Percentiles rank a stretch among this genome's conserved stretches.
Conservation (phyloP, 2,329 filamentous ascomycete species). For the Didymella sp. region DNA sequence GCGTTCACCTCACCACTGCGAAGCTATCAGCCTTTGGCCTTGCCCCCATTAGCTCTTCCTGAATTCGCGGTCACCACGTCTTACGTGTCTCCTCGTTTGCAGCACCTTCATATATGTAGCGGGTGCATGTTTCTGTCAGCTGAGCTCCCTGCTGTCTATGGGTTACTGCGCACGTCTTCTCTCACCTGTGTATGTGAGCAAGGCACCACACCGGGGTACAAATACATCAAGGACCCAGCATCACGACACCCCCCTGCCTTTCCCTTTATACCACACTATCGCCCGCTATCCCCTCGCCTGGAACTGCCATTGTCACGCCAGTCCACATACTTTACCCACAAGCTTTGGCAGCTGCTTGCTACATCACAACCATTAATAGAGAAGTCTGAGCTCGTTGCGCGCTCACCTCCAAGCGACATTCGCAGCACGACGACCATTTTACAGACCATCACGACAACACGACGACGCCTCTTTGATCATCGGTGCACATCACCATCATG, state of each 20-base stretch:
- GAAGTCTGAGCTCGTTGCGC: neutral
- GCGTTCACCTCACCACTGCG: constrained; percentile 1
- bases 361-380: neutral
- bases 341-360: neutral
- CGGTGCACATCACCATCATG: constrained; percentile 37
- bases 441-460: neutral
- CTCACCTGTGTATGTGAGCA: neutral
- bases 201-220: neutral
- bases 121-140: neutral
- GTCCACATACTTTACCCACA: neutral
- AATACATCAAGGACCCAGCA: neutral
- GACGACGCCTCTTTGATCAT: neutral
- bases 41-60: neutral
- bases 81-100: neutral
- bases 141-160: neutral
- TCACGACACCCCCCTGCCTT: neutral
- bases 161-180: neutral
- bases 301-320: neutral
- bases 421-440: neutral
- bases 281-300: neutral
- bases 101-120: neutral
- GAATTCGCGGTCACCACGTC: no score
- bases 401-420: neutral
- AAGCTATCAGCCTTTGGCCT: neutral
- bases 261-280: neutral